Conservation (phyloP, 108 stramenopile genomes). For the Nitzschia sp. region DNA sequence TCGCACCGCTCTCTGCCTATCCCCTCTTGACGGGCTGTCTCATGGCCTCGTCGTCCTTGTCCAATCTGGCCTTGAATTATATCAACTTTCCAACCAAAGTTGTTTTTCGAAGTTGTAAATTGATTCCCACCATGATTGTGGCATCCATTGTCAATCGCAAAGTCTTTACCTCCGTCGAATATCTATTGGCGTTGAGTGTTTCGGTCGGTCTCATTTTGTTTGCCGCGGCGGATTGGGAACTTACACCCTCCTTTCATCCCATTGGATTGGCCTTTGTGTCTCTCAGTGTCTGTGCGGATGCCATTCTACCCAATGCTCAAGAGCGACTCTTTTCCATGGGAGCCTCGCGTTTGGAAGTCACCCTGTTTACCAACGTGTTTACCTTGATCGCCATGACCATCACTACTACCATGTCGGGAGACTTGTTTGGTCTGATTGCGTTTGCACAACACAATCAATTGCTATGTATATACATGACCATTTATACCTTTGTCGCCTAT, state of each 20-base stretch:
- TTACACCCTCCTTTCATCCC: constrained; percentile 85
- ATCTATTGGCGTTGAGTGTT: constrained; percentile 81
- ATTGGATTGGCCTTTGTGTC: constrained; percentile 86
- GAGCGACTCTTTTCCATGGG: constrained; percentile 81
- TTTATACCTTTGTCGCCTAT: constrained; percentile 89
- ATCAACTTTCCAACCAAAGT: constrained; percentile 96
- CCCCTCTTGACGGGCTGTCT: constrained; percentile 79
- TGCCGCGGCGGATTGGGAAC: constrained; percentile 86
- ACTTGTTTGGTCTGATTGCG: constrained; percentile 69
- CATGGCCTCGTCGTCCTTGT: constrained; percentile 82
- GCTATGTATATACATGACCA: constrained; percentile 47
- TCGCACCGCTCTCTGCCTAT: constrained; percentile 81
- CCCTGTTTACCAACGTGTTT: constrained; percentile 88
- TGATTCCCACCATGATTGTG: constrained; percentile 72
- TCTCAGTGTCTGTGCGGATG: constrained; percentile 88
- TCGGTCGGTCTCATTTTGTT: constrained; percentile 90
- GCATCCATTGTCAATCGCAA: constrained; percentile 83
- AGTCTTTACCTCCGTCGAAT: constrained; percentile 72
- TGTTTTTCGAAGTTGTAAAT: constrained; percentile 22
- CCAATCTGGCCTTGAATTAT: constrained; percentile 89
- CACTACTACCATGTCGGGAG: constrained; percentile 80
- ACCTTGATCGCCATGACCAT: constrained; percentile 84
- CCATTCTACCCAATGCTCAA: constrained; percentile 93
- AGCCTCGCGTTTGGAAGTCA: constrained; percentile 83
- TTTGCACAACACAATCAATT: constrained; percentile 53